Evolutionary conservation across 202 grass and related monocot species (phyloP), one percentile per base, ranked within the genome.

Genomic region (Brachypodium distachyon): DNA sequence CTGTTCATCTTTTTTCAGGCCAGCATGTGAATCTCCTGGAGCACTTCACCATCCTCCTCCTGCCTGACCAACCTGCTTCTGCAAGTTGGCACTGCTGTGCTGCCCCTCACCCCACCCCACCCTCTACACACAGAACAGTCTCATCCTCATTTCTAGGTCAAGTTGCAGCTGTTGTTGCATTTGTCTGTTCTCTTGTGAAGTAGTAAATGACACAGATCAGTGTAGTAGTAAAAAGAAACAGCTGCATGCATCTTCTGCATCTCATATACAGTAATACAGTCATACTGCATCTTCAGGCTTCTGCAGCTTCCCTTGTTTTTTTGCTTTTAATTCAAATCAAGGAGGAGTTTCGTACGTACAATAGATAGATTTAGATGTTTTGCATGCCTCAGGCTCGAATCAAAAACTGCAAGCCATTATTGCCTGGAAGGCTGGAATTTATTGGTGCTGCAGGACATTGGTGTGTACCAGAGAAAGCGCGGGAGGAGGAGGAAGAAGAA

Each of bases 1-100:
- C 57, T 79, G 76, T 64, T 83, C n/a, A 81, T 76, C 57, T 64
- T 84, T 48, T 76, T 78, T 59, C 77, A 81, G 81, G 39, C 25
- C 14, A 43, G 34, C 86, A 88, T 84, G 86, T 88, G 86, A 77
- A 29, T 59, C 57, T 64, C 70, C 71, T 88, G 71, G 77, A 12
- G 25, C 71, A 44, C 21, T 72, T 31, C 68, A 51, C 61, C 59
- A 23, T 65, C 62, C 18, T 34, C 23, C n/a, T 39, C 31, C 58
- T 32, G 1, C 47, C 32, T 70, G 73, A 19, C 40, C 55, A 62
- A 43, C 34, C 54, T 54, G 67, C 81, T 62, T 72, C 40, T 41
- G 34, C 81, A n/a, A 84, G 81, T 64, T 64, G 67, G 48, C 37
- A 48, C 21, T 66, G 75, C 58, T n/a, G n/a, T n/a, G n/a, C n/a